These are phyloP conservation scores for Backusella westeae DNA, from an alignment of 192 early-diverging fungal genomes.

Conservation along the genomic window DNA sequence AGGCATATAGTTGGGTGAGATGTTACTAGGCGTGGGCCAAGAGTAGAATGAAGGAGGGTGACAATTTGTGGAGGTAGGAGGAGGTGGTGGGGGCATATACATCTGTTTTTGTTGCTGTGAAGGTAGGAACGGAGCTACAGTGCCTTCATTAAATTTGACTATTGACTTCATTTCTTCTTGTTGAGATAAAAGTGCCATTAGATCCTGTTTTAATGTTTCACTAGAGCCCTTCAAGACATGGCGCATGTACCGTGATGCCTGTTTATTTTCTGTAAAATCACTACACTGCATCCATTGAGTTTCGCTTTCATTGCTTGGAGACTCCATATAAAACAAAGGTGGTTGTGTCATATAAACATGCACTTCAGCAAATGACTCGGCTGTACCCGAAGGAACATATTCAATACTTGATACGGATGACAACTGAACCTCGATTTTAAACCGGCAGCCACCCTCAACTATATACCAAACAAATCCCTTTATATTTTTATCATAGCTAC, in stretches of 20 bases:
- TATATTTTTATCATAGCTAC: slow-evolving; percentile 46
- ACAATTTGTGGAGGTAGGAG: not conserved
- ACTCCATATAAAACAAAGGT: slow-evolving; percentile 60
- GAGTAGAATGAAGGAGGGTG: not conserved
- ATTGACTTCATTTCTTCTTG: not conserved
- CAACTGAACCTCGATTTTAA: slow-evolving; percentile 59
- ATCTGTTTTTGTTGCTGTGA: not conserved
- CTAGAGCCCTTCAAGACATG: slow-evolving; percentile 49
- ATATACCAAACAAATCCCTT: slow-evolving; percentile 55
- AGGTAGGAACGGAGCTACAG: not conserved
- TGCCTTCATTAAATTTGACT: not conserved
- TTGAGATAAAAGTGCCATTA: slow-evolving; percentile 1
- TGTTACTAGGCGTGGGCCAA: not conserved
- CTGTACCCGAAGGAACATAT: slow-evolving; percentile 24
- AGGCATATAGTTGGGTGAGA: not conserved
- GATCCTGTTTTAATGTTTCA: slow-evolving; percentile 16
- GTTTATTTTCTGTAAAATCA: slow-evolving; percentile 64
- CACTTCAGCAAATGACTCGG: slow-evolving; percentile 37
- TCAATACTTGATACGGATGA: slow-evolving; percentile 42
- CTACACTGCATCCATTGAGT: slow-evolving; percentile 56
- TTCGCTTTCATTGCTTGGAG: not conserved
- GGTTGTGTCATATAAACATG: slow-evolving; percentile 48
- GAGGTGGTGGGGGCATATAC: not conserved
- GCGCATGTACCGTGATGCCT: slow-evolving; percentile 50
- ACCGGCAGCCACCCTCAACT: slow-evolving; percentile 48